These are phyloP conservation scores for Prototheca wickerhamii DNA, from an alignment of 163 green algal species.

Conservation along the genomic window DNA sequence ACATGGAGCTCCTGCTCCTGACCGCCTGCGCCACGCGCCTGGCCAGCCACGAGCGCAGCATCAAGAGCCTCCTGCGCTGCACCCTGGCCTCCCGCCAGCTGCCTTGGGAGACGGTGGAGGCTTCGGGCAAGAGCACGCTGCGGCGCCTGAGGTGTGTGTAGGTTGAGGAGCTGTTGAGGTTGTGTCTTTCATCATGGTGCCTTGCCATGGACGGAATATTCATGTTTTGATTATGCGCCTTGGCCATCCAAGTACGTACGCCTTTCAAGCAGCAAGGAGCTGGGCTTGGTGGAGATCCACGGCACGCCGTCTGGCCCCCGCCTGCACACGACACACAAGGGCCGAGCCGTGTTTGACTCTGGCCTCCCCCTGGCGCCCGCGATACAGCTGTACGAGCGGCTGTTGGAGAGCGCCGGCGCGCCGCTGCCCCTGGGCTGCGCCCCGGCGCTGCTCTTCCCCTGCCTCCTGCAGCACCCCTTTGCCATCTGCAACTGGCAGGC, in stretches of 20 bases:
- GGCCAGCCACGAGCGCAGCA: slow-evolving; percentile 18
- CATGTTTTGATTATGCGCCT: neutral
- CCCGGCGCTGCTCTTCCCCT: slow-evolving; percentile 14
- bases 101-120: slow-evolving; percentile 12
- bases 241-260: neutral
- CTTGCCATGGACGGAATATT: neutral
- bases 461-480: slow-evolving; percentile 14
- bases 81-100: neutral
- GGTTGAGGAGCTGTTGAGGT: neutral
- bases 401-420: neutral
- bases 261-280: neutral
- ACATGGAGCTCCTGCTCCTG: slow-evolving; percentile 56
- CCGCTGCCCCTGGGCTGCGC: slow-evolving; percentile 11
- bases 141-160: slow-evolving; percentile 12
- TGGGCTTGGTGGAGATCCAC: neutral
- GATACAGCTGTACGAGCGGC: slow-evolving; percentile 34
- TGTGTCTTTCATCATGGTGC: neutral
- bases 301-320: neutral
- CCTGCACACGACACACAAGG: slow-evolving; percentile 36
- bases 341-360: slow-evolving; percentile 43
- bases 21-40: slow-evolving; percentile 37
- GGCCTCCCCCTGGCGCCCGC: slow-evolving; percentile 33
- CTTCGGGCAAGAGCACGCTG: slow-evolving; percentile 23
- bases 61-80: slow-evolving; percentile 34
- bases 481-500: slow-evolving; percentile 5